Evolutionary conservation across 305 asterid genomes (phyloP).

Genomic region (Rubia balearica): DNA sequence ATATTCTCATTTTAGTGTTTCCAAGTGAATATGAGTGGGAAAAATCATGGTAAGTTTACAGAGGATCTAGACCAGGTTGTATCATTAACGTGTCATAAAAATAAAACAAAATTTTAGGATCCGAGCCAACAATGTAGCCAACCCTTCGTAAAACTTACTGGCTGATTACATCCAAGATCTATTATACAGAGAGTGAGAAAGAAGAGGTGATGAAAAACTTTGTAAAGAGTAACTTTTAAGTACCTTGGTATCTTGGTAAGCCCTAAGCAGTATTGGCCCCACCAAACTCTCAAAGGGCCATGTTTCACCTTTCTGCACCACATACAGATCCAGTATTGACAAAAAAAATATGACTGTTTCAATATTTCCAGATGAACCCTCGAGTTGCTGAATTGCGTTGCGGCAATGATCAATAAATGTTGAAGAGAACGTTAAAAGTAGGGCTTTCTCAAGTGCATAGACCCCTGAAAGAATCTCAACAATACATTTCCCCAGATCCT

Average conservation of each 20-base stretch:
- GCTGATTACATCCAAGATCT: background rate
- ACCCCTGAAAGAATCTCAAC: slow-evolving; percentile 66
- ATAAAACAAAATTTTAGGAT: background rate
- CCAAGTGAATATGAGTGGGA: background rate
- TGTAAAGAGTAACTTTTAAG: slow-evolving; percentile 49
- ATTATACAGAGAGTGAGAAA: background rate
- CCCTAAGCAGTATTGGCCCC: slow-evolving; percentile 60
- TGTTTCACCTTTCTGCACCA: slow-evolving; percentile 64
- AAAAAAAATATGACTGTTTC: slow-evolving; percentile 52
- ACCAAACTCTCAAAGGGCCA: slow-evolving; percentile 81
- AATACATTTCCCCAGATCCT: slow-evolving; percentile 77
- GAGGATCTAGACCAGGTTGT: background rate
- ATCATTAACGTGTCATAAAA: background rate
- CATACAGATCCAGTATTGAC: slow-evolving; percentile 53
- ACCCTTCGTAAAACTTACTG: background rate
- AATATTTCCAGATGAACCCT: slow-evolving; percentile 42
- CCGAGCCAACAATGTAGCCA: slow-evolving; percentile 5
- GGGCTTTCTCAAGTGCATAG: slow-evolving; percentile 39
- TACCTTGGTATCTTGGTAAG: slow-evolving; percentile 49
- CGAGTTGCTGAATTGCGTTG: slow-evolving; percentile 48
- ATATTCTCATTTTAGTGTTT: slow-evolving; percentile 2
- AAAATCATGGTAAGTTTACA: background rate
- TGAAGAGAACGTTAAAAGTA: slow-evolving; percentile 51
- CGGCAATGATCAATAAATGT: slow-evolving; percentile 62
- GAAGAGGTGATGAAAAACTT: slow-evolving; percentile 11